Conservation (phyloP, 345 rosid genomes). For the Passiflora organensis region DNA sequence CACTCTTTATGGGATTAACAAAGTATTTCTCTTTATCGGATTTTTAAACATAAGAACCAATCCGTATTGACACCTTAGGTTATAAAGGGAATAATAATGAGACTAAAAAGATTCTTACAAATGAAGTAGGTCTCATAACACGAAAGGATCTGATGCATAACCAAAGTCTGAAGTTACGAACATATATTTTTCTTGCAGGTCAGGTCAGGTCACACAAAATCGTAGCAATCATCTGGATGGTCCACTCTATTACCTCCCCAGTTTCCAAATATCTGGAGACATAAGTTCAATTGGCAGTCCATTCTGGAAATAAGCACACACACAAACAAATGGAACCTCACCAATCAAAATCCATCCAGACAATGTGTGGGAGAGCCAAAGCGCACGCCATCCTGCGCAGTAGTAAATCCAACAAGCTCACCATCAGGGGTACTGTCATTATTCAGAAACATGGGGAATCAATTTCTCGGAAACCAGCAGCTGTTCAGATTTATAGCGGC, state of each 20-base stretch:
- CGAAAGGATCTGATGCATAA: conserved; percentile 40
- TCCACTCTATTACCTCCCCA: not conserved
- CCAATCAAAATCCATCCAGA: conserved; percentile 5
- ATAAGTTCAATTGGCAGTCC: not conserved
- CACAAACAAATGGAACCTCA: conserved; percentile 9
- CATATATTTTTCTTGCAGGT: not conserved
- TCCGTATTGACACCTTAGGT: too few species aligned
- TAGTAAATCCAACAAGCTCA: not conserved
- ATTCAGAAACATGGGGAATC: conserved; percentile 35
- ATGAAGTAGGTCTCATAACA: conserved; percentile 26
- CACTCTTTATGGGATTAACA: too few species aligned
- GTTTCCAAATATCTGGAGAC: not conserved
- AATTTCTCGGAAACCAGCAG: conserved; percentile 48
- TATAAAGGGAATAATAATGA: too few species aligned
- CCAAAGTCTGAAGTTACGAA: conserved; percentile 22
- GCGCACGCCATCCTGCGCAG: not conserved
- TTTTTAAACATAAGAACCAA: too few species aligned
- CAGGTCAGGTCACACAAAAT: not conserved
- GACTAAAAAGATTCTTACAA: not conserved
- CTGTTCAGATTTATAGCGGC: conserved; percentile 38
- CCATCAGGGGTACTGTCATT: conserved; percentile 37
- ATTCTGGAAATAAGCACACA: not conserved
- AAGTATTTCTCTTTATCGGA: too few species aligned
- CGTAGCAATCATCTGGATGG: not conserved
- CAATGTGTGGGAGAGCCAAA: conserved; percentile 1